These are phyloP conservation scores for Pichia sp. DNA, from an alignment of 1,139 yeast genomes.

Conservation along the genomic window DNA sequence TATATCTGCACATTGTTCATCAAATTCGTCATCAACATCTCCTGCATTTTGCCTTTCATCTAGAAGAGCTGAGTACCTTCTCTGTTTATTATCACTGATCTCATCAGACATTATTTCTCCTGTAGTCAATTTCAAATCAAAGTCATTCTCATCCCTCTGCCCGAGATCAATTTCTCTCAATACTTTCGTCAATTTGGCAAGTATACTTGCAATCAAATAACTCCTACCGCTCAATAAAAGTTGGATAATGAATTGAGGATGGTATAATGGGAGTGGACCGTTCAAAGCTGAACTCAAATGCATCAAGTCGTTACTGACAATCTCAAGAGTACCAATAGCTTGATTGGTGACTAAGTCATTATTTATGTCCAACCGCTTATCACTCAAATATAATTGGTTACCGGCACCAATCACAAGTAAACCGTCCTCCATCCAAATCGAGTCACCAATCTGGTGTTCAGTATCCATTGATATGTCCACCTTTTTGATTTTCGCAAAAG, in stretches of 20 bases:
- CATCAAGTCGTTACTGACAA: conserved; percentile 45
- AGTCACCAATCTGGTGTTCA: conserved; percentile 78
- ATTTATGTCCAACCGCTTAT: conserved; percentile 55
- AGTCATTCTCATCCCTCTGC: conserved; percentile 26
- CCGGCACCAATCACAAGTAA: conserved; percentile 81
- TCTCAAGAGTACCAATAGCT: conserved; percentile 40
- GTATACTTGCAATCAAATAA: conserved; percentile 48
- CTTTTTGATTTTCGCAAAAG: conserved; percentile 69
- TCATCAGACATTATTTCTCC: conserved; percentile 22
- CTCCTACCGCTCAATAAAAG: conserved; percentile 58
- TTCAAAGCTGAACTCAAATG: conserved; percentile 69
- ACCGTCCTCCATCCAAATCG: conserved; percentile 78
- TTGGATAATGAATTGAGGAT: conserved; percentile 85
- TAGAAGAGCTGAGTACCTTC: background rate
- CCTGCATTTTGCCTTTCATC: conserved; percentile 1
- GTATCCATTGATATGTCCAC: conserved; percentile 69
- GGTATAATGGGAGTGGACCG: conserved; percentile 87
- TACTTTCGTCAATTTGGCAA: conserved; percentile 44
- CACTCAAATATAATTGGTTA: conserved; percentile 79
- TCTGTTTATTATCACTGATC: conserved; percentile 1
- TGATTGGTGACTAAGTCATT: conserved; percentile 41
- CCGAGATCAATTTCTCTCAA: conserved; percentile 46
- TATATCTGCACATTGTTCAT: conserved; percentile 38
- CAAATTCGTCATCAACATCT: conserved; percentile 34
- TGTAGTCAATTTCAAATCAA: conserved; percentile 31